Base-by-base conservation (phyloP, 176 grass and related monocot genomes). In the Oryza australiensis region DNA sequence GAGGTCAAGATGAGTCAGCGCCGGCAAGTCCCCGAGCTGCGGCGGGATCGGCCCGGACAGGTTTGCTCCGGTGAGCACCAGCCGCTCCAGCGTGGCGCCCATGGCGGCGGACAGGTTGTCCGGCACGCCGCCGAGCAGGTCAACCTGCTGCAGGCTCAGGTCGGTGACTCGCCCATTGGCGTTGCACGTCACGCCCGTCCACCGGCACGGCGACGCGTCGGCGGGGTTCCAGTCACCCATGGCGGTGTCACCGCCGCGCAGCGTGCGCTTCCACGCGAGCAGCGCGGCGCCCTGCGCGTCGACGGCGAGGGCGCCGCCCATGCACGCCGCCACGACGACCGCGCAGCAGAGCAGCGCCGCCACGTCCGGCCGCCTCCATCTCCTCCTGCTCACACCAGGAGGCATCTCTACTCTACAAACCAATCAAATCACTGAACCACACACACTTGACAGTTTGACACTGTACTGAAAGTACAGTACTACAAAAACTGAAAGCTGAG, bases 131-230 rank as follows among this genome's bases (percentile, higher is more conserved):
- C 94, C 94, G 51, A 70, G 87, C 22, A 97, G 82, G 76, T 90
- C 89, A 2, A 87, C 81, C 43, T 68, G 91, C 83, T 94, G 87
- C 30, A 97, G 30, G 57, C 74, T 88, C 20, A 97, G 80, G 73
- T 88, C 89, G 1, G 82, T 85, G 18, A 97, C 89, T 0, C 80
- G 82, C 7, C 85, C 89, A 5, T 40, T 34, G 3, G 82, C 15
- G 63, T 97, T 67, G 87, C 94, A 97, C 45, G 83, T 38, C 68
- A 97, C 69, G 29, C 94, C 94, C 7, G 76, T 76, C 94, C 94
- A 97, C 66, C 83, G 79, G 84, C 94, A 97, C 33, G 91, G 89
- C 12, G 73, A 92, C 26, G 73, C 76, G 72, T 92, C 89, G 0
- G 41, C 2, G 0, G 84, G n/a, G 41, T 70, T 79, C 94, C 94